These are phyloP conservation scores for Astragalus membranaceus DNA, from an alignment of 306 rosid genomes.

Conservation along the genomic window DNA sequence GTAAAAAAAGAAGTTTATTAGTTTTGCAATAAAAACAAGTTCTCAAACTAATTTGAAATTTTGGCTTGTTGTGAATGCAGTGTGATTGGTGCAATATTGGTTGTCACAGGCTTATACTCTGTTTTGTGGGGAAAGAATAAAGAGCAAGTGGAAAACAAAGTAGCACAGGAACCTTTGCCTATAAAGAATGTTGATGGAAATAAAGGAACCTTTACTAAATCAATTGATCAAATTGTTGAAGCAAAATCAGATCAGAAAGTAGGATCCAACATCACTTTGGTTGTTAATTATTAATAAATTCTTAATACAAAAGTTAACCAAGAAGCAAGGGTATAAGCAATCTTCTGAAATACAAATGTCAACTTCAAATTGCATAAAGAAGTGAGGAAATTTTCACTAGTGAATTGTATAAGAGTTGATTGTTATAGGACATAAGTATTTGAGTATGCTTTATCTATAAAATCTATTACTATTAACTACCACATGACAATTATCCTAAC, in stretches of 20 bases:
- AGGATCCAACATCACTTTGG: constrained; percentile 14
- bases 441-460: background rate
- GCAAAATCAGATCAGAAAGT: constrained; percentile 5
- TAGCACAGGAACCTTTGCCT: constrained; percentile 35
- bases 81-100: constrained; percentile 50
- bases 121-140: constrained; percentile 91
- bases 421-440: background rate
- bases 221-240: background rate
- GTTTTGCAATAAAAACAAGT: no score
- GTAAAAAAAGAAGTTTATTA: no score
- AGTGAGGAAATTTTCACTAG: background rate
- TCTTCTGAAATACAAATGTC: background rate
- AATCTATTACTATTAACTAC: no score
- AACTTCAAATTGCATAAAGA: background rate
- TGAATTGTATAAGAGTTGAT: background rate
- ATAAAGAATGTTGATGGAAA: constrained; percentile 34
- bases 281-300: constrained; percentile 9
- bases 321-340: background rate
- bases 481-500: background rate
- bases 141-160: constrained; percentile 39
- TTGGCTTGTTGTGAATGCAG: constrained; percentile 36
- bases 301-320: background rate
- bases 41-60: background rate
- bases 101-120: constrained; percentile 64
- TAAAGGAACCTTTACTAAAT: background rate